Evolutionary conservation across 352 stramenopile genomes (phyloP), one percentile per base, ranked within the genome.

Genomic region (Globisporangium viniferum): DNA sequence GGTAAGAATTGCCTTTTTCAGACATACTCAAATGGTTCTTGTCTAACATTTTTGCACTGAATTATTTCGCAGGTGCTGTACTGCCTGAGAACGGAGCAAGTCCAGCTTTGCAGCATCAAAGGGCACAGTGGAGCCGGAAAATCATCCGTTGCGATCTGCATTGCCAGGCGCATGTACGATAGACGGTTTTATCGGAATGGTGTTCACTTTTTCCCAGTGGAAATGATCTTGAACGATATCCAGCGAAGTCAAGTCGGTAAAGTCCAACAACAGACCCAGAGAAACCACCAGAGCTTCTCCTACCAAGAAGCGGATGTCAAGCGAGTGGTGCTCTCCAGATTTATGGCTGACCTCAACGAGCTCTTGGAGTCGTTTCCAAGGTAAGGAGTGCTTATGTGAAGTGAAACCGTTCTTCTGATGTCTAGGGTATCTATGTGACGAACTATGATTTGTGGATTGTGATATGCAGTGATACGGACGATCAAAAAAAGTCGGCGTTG

Each of bases 161-260:
- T 91, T 57, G 79, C 84, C 1, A 88, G 84, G 72, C 78, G 75
- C 18, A 72, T 71, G 0, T 79, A 79, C 22, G 73, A 80, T 24
- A 74, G 74, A 4, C 71, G 67, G 35, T 78, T 69, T 36, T 90
- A 89, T 55, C 73, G 71, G 51, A 72, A 77, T 62, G 82, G 82
- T 15, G 77, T 91, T 9, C 79, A 90, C 59, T 91, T 82, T 49
- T 80, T 86, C 53, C 70, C 80, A 22, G 67, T 90, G n/a, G 71
- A 85, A 59, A 70, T 74, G 39, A 44, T 81, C 35, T 51, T 82
- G 5, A 66, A 75, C 27, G 58, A 80, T 20, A 64, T 82, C 33
- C 68, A 73, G 44, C 71, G 67, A 62, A 56, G 55, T 35, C 31
- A 46, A 41, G 22, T 24, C 36, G 15, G 35, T 10, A 10, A 22